Conservation (phyloP, 2,329 filamentous ascomycete genomes). For the Stemphylium beticola region DNA sequence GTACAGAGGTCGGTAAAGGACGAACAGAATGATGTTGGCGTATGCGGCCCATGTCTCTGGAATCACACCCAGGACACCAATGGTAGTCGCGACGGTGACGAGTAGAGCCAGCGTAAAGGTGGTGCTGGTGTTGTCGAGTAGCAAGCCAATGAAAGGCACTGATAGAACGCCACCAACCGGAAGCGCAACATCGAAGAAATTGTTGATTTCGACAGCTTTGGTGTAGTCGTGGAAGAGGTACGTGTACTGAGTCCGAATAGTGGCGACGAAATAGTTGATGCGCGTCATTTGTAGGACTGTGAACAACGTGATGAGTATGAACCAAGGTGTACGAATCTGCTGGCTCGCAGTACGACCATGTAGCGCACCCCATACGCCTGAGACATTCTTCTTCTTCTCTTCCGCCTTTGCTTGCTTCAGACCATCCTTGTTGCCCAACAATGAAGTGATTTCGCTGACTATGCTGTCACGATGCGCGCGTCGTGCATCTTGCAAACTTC, state of each 20-base stretch:
- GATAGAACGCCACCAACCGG: constrained; percentile 83
- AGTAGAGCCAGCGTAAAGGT: constrained; percentile 72
- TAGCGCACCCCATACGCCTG: constrained; percentile 86
- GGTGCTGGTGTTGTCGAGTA: constrained; percentile 80
- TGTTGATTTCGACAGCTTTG: constrained; percentile 73
- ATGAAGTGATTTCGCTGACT: constrained; percentile 72
- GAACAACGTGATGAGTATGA: constrained; percentile 81
- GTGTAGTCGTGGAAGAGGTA: constrained; percentile 70
- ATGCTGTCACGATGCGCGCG: constrained; percentile 67
- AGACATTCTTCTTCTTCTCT: constrained; percentile 71
- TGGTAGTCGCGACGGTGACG: constrained; percentile 72
- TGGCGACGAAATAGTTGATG: constrained; percentile 95
- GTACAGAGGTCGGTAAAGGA: constrained; percentile 85
- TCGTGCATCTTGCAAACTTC: constrained; percentile 60
- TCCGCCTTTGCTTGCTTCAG: constrained; percentile 69
- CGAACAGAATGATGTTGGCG: constrained; percentile 77
- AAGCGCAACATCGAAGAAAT: constrained; percentile 84
- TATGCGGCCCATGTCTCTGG: constrained; percentile 76
- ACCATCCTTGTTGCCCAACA: constrained; percentile 71
- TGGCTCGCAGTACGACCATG: constrained; percentile 73
- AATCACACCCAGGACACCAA: constrained; percentile 78
- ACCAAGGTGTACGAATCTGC: constrained; percentile 84
- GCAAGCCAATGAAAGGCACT: constrained; percentile 81
- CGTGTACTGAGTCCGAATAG: constrained; percentile 81
- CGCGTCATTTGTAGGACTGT: constrained; percentile 70